These are phyloP conservation scores for Podaxis rugospora DNA, from an alignment of 768 basidiomycete genomes.

Conservation along the genomic window DNA sequence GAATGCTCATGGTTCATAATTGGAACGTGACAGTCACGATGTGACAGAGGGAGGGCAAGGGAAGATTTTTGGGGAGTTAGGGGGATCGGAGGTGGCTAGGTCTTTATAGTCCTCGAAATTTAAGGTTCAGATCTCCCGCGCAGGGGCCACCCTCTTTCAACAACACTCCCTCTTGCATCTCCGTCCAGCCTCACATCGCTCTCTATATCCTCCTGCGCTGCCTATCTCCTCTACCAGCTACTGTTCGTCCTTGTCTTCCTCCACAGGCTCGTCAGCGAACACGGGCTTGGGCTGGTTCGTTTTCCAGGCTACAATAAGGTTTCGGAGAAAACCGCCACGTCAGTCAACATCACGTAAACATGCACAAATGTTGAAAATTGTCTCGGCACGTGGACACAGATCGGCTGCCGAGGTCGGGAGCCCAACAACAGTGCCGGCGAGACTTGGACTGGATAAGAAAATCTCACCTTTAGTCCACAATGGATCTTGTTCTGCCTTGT, in stretches of 20 bases:
- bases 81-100: constrained; percentile 63
- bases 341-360: constrained; percentile 48
- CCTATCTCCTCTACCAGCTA: constrained; percentile 20
- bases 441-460: constrained; percentile 11
- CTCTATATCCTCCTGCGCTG: constrained; percentile 16
- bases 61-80: constrained; percentile 76
- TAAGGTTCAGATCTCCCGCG: constrained; percentile 84
- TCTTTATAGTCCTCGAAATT: constrained; percentile 79
- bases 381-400: constrained; percentile 28
- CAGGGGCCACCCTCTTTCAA: constrained; percentile 56
- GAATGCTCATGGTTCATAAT: constrained; percentile 57
- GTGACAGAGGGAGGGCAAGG: constrained; percentile 53
- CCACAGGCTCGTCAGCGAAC: constrained; percentile 63
- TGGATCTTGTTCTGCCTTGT: constrained; percentile 70
- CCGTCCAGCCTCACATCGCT: constrained; percentile 15
- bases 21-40: constrained; percentile 74
- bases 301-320: constrained; percentile 72
- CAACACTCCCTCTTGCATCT: constrained; percentile 26
- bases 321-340: constrained; percentile 61
- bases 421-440: background rate
- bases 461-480: constrained; percentile 81
- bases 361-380: constrained; percentile 31
- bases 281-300: constrained; percentile 84
- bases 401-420: constrained; percentile 15
- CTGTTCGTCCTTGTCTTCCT: constrained; percentile 50